These are phyloP conservation scores for Pestalotiopsis sp. DNA, from an alignment of 2,329 filamentous ascomycete species.

Conservation along the genomic window DNA sequence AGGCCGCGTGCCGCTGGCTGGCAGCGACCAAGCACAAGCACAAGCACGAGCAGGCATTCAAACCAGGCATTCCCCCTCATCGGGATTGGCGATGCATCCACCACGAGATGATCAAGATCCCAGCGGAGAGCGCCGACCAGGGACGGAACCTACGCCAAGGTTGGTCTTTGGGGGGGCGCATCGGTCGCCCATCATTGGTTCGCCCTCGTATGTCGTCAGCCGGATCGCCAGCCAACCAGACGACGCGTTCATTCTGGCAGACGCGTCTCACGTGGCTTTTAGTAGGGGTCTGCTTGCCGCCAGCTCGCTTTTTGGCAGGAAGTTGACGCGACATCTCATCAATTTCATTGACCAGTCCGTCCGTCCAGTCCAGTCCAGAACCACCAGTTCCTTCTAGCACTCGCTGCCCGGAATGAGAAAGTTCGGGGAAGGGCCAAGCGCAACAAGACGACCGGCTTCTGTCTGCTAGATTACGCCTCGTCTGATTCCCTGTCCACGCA, in stretches of 20 bases:
- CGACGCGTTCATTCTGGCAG: not conserved
- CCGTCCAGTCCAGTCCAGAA: not conserved
- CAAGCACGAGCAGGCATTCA: not conserved
- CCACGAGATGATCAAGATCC: constrained; percentile 5
- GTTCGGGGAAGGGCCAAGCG: not conserved
- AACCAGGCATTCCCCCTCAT: not conserved
- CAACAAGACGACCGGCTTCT: not conserved
- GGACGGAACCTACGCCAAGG: not conserved
- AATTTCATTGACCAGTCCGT: too few relatives aligned
- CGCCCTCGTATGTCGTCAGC: constrained; percentile 3
- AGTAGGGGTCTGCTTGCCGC: not conserved
- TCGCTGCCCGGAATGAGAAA: not conserved
- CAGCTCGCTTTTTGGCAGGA: not conserved
- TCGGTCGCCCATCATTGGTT: not conserved
- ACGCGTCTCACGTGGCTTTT: not conserved
- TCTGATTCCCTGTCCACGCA: not conserved
- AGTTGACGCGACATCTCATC: too few relatives aligned
- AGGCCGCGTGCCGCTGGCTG: not conserved
- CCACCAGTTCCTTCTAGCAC: not conserved
- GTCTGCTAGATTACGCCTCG: not conserved
- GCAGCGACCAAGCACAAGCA: not conserved
- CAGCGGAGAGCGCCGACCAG: not conserved
- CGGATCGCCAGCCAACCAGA: constrained; percentile 4
- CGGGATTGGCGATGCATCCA: not conserved
- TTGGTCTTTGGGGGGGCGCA: not conserved